Evolutionary conservation across 805 yeast species (phyloP), one percentile per base, ranked within the genome.

Genomic region (Metschnikowia chrysomelidarum): DNA sequence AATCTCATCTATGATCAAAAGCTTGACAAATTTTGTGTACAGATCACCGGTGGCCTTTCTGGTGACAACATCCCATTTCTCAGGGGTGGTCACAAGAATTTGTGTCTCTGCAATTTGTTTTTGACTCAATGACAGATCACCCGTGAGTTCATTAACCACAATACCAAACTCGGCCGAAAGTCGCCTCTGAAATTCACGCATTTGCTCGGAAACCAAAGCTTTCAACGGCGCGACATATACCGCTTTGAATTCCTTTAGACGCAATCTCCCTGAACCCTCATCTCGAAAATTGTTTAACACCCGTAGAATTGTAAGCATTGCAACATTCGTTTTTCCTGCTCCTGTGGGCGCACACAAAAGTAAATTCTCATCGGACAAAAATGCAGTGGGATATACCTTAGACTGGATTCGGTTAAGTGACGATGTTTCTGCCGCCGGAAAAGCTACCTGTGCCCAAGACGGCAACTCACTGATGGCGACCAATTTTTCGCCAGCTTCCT

Each of bases 271-370:
- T 19, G 69, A 62, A 1, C 49, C 52, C 4, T 51, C 51, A 29
- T 69, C 61, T 50, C 82, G 64, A 53, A 61, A 75, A 30, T 80
- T 71, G 0, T 75, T 62, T 14, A 89, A 54, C 0, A 83, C 67
- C 31, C 82, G 62, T n/a, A 89, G 64, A 4, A 86, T 71, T 0
- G 96, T 69, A 29, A 93, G 60, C 80, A 93, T 76, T 0, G 99
- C 99, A 19, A 93, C 96, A 56, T 93, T 93, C 15, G 98, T 91
- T 57, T 91, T 91, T 64, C 98, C 98, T 2, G 96, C 96, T 65
- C 98, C 98, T 0, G 98, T 91, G 5, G 98, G 98, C 1, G 98
- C 98, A 71, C 98, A 91, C 48, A 91, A 65, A 12, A 91, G 63
- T 24, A 93, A 56, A 50, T 89, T 91, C 4, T 71, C 70, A 52